Conservation (phyloP, 371 early-diverging fungal genomes). For the Batrachochytrium dendrobatidis region DNA sequence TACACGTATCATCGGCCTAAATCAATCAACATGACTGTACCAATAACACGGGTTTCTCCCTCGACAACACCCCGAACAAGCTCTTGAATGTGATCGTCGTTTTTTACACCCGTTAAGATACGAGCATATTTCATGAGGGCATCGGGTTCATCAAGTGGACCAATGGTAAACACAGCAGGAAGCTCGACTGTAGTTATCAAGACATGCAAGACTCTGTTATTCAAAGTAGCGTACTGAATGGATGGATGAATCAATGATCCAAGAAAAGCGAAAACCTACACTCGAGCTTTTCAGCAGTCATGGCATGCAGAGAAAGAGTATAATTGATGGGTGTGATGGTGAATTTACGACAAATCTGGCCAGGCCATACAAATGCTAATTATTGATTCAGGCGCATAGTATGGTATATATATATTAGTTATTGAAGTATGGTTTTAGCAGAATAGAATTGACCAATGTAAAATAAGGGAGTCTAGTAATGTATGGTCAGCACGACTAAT, state of each 20-base stretch:
- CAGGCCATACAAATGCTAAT: conserved; percentile 18
- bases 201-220: neutral
- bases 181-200: conserved; percentile 20
- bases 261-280: neutral
- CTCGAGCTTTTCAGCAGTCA: conserved; percentile 46
- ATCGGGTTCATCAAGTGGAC: conserved; percentile 29
- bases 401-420: too few species aligned
- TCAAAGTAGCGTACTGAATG: neutral
- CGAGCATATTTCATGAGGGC: conserved; percentile 35
- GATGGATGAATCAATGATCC: neutral
- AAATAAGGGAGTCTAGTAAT: too few species aligned
- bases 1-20: too few species aligned
- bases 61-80: conserved; percentile 48
- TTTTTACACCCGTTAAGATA: conserved; percentile 25
- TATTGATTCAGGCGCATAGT: too few species aligned
- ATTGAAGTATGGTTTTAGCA: too few species aligned
- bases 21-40: conserved; percentile 42
- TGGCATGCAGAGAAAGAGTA: conserved; percentile 40
- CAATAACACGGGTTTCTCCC: conserved; percentile 51
- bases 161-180: conserved; percentile 49
- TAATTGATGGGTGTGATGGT: conserved; percentile 36
- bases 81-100: conserved; percentile 25
- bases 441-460: too few species aligned
- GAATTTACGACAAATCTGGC: conserved; percentile 18
- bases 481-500: too few species aligned